These are phyloP conservation scores for Cudoniella acicularis DNA, from an alignment of 495 filamentous ascomycete genomes.

Conservation along the genomic window DNA sequence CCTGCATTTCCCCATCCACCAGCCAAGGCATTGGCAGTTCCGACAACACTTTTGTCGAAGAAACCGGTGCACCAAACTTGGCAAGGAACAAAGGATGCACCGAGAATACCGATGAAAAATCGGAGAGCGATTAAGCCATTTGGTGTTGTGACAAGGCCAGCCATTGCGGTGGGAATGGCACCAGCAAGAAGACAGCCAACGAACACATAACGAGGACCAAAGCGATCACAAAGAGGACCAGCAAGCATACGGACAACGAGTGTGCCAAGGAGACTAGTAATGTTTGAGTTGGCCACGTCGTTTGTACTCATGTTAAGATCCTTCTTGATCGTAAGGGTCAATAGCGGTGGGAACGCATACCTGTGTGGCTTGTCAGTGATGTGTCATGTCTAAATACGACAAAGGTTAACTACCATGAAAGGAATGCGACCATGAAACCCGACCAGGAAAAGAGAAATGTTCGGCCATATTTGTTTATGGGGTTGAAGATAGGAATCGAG, in stretches of 20 bases:
- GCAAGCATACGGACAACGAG: constrained; percentile 77
- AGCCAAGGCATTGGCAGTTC: constrained; percentile 82
- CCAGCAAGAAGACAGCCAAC: constrained; percentile 72
- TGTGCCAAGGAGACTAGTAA: constrained; percentile 82
- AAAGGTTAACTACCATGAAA: constrained; percentile 64
- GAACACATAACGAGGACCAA: constrained; percentile 79
- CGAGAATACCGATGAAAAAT: constrained; percentile 92
- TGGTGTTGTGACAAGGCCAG: constrained; percentile 67
- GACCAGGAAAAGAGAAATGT: constrained; percentile 94
- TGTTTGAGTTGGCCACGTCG: constrained; percentile 89
- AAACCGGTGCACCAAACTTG: constrained; percentile 95
- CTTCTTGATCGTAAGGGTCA: constrained; percentile 63
- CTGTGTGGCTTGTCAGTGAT: constrained; percentile 5
- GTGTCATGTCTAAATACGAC: not conserved
- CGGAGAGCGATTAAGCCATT: constrained; percentile 74
- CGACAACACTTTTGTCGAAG: constrained; percentile 94
- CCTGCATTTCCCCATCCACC: constrained; percentile 88
- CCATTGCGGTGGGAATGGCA: constrained; percentile 77
- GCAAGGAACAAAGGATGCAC: constrained; percentile 88
- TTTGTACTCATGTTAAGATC: constrained; percentile 67
- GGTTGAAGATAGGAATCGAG: constrained; percentile 76
- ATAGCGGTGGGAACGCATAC: constrained; percentile 62
- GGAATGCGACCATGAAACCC: constrained; percentile 92
- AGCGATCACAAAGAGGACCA: constrained; percentile 81
- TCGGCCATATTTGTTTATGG: constrained; percentile 73